Base-by-base conservation (phyloP, 108 stramenopile genomes). In the Tribonema minus region DNA sequence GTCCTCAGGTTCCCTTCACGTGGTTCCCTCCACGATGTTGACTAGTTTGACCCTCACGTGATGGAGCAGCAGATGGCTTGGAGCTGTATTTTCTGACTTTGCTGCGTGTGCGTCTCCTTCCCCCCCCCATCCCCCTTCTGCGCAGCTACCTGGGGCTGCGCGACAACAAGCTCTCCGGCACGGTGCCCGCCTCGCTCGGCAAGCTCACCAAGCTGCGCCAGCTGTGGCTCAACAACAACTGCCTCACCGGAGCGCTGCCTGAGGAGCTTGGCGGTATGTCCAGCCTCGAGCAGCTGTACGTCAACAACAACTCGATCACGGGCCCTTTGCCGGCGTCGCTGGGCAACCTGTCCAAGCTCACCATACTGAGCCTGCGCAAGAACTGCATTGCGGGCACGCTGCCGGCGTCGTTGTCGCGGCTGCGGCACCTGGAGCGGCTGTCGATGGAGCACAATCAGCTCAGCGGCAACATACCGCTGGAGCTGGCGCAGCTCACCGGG, bases 371-470 rank as follows among this genome's bases (percentile, higher is more conserved):
- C 71, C 36, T 72, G 29, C 71, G 71, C 39, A 37, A 72, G 37
- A 72, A 72, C n/a, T 60, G 71, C 27, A 36, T 72, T 12, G 37
- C 37, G 36, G 71, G 71, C 1, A 72, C 61, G 38, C 25, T 72
- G 25, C 71, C 71, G 9, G 46, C 71, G 29, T 37, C 41, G 71
- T 60, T 72, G 27, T 59, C 60, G 0, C 59, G 71, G 2, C 61
- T 71, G 36, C 38, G 71, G 60, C 59, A 62, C 34, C 71, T 71
- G 7, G 61, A 71, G 37, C 60, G 60, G 28, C 71, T 71, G 60
- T 71, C 60, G 60, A 71, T 71, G 71, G 71, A 71, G 60, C 60
- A 71, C 29, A 71, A 71, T 32, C 60, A 71, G 60, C 61, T 71
- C 36, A 60, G 61, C 60, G 71, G 71, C 3, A 61, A 26, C 1